Percentiles rank a stretch among this genome's conserved stretches.
Evolutionary conservation across 2,329 filamentous ascomycete species (phyloP).

Genomic region (Trichoderma aggressivum): DNA sequence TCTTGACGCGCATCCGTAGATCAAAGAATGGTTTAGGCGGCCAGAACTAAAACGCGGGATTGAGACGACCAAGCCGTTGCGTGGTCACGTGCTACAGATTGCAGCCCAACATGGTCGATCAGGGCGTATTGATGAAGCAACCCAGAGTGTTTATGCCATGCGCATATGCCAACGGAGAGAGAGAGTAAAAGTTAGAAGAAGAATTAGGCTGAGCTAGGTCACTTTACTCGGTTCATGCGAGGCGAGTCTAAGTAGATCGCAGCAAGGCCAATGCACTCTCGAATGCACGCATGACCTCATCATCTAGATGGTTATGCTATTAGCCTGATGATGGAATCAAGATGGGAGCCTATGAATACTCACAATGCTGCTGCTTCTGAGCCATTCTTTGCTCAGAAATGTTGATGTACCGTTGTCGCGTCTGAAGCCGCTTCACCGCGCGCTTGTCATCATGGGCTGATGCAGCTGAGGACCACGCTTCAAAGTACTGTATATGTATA

Average conservation of each 20-base stretch:
- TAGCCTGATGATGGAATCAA: conserved; percentile 18
- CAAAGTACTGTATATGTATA: conserved; percentile 61
- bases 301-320: conserved; percentile 29
- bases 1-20: neutral
- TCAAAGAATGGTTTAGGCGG: neutral
- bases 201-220: neutral
- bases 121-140: neutral
- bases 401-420: conserved; percentile 72
- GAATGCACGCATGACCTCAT: conserved; percentile 60
- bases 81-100: neutral
- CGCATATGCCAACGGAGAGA: neutral
- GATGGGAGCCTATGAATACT: conserved; percentile 31
- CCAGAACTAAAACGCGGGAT: neutral
- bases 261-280: conserved; percentile 59
- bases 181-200: neutral
- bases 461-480: conserved; percentile 72
- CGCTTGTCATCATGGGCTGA: conserved; percentile 71
- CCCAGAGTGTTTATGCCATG: neutral
- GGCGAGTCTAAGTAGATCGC: conserved; percentile 30
- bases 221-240: neutral
- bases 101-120: neutral
- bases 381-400: conserved; percentile 68
- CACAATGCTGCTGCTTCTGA: conserved; percentile 77
- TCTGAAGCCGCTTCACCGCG: conserved; percentile 75
- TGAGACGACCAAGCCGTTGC: neutral